A percentile compares a stretch with the other conserved stretches of the same genome.
Conservation (phyloP, 2,329 filamentous ascomycete species). For the Drechslerella coelobrocha region DNA sequence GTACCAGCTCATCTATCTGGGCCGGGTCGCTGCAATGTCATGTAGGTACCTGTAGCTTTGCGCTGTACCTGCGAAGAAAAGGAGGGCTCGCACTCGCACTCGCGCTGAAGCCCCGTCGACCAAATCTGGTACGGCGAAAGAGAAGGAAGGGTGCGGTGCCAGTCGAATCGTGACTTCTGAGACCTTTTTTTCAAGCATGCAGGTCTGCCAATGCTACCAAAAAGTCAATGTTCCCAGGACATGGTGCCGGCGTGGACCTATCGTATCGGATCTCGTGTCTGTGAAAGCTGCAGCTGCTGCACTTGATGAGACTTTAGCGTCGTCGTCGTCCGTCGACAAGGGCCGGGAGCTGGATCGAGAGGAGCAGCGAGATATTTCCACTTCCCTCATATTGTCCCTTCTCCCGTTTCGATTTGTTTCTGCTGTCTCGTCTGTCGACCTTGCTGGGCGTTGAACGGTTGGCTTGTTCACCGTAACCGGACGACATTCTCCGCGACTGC, state of each 20-base stretch:
- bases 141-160: too few species aligned
- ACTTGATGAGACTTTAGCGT: slow-evolving; percentile 33
- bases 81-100: too few species aligned
- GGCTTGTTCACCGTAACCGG: too few species aligned
- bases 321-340: slow-evolving; percentile 16
- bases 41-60: slow-evolving; percentile 48
- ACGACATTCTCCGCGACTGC: slow-evolving; percentile 41
- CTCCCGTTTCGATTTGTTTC: slow-evolving; percentile 9
- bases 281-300: slow-evolving; percentile 10
- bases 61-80: slow-evolving; percentile 22
- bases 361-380: slow-evolving; percentile 8
- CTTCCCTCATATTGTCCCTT: slow-evolving; percentile 18
- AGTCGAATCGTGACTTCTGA: slow-evolving; percentile 46
- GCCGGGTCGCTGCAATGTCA: slow-evolving; percentile 43
- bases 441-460: slow-evolving; percentile 35
- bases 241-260: slow-evolving; percentile 41
- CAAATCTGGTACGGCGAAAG: too few species aligned
- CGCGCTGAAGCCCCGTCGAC: too few species aligned
- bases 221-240: slow-evolving; percentile 1
- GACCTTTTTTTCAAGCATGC: slow-evolving; percentile 47
- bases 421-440: slow-evolving; percentile 35
- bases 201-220: slow-evolving; percentile 32
- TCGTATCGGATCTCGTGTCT: slow-evolving; percentile 50
- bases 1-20: slow-evolving; percentile 48
- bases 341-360: slow-evolving; percentile 2